Percentiles rank a stretch among this genome's conserved stretches.
phyloP scores from a whole-genome alignment of 2,329 filamentous ascomycete genomes.

The Spiromastix sp. region DNA sequence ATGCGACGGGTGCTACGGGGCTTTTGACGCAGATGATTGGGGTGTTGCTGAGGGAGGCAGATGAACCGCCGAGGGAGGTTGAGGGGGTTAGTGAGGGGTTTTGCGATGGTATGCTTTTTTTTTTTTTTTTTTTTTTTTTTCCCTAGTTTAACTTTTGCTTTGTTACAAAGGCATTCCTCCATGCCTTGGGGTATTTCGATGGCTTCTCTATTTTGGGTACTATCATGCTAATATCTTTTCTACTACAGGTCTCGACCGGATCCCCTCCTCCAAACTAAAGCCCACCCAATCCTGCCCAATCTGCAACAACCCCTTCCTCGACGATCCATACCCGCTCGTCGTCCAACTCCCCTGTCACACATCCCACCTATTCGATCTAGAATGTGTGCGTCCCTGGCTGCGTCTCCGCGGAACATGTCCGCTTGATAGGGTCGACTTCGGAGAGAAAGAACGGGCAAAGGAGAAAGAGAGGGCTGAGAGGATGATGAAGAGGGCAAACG shows the following conservation, averaged over 20 bases:
- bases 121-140: not conserved
- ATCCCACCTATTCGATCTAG: conserved; percentile 53
- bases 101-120: conserved; percentile 39
- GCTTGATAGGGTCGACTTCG: conserved; percentile 48
- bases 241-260: conserved; percentile 43
- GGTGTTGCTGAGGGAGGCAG: conserved; percentile 43
- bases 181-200: not conserved
- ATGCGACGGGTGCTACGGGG: conserved; percentile 18
- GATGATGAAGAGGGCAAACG: conserved; percentile 36
- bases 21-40: conserved; percentile 47
- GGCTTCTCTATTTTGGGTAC: no score
- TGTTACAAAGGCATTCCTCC: not conserved
- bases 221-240: no score
- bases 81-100: conserved; percentile 53
- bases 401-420: conserved; percentile 55
- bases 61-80: conserved; percentile 49
- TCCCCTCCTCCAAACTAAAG: conserved; percentile 47
- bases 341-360: conserved; percentile 52
- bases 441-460: conserved; percentile 44
- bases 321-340: conserved; percentile 55
- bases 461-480: conserved; percentile 42
- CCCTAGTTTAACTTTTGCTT: no score
- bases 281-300: conserved; percentile 47
- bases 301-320: conserved; percentile 50
- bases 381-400: conserved; percentile 56